Conservation (phyloP, 2,329 filamentous ascomycete genomes). For the Domatiomyces catenatus region DNA sequence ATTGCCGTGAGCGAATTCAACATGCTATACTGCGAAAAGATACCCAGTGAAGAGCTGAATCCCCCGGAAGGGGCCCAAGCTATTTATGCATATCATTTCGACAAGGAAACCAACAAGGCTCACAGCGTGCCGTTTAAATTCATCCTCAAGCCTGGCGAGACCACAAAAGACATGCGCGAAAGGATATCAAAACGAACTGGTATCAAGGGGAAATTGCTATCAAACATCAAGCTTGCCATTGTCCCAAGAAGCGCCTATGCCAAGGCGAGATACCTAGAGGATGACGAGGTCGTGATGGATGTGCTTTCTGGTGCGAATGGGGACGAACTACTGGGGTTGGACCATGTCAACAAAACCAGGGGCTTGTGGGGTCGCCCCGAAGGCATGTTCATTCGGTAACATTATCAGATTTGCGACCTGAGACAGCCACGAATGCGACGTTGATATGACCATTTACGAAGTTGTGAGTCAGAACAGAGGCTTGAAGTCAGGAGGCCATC, state of each 20-base stretch:
- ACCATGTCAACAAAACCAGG: slow-evolving; percentile 47
- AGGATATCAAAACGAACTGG: slow-evolving; percentile 84
- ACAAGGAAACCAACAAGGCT: slow-evolving; percentile 67
- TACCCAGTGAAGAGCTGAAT: slow-evolving; percentile 52
- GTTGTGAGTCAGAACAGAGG: neutral
- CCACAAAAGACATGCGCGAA: slow-evolving; percentile 83
- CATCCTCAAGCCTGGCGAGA: slow-evolving; percentile 65
- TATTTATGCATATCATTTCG: slow-evolving; percentile 80
- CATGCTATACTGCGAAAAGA: slow-evolving; percentile 62
- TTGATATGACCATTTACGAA: neutral
- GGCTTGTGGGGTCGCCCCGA: slow-evolving; percentile 46
- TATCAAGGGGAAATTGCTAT: slow-evolving; percentile 93
- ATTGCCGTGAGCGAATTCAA: slow-evolving; percentile 74
- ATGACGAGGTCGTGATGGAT: slow-evolving; percentile 42
- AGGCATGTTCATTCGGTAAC: slow-evolving; percentile 43
- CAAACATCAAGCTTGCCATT: slow-evolving; percentile 93
- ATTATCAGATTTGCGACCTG: neutral
- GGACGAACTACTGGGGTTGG: slow-evolving; percentile 55
- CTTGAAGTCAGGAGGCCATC: neutral
- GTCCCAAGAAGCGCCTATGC: slow-evolving; percentile 56
- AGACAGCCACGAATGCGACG: neutral
- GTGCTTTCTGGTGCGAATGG: slow-evolving; percentile 53
- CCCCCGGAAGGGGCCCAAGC: slow-evolving; percentile 51
- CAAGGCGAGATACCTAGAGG: slow-evolving; percentile 67
- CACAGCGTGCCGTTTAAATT: slow-evolving; percentile 91